These are phyloP conservation scores for Zelopaecilomyces penicillatus DNA, from an alignment of 2,329 filamentous ascomycete genomes.

Conservation along the genomic window DNA sequence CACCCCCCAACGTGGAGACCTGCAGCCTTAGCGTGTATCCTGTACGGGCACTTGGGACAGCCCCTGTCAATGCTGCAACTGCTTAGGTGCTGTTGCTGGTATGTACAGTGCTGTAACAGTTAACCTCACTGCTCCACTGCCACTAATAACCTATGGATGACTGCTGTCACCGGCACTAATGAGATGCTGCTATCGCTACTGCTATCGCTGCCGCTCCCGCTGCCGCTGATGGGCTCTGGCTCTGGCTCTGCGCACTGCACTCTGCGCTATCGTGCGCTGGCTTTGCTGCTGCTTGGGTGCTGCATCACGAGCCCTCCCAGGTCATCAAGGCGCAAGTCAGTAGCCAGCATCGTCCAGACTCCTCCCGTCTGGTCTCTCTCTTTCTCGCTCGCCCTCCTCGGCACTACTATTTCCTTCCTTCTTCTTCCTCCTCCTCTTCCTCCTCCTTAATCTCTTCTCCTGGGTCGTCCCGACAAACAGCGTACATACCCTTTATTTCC, in stretches of 20 bases:
- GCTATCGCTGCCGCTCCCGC: too few species aligned
- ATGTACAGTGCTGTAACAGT: too few species aligned
- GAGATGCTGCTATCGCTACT: background rate
- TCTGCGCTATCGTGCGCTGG: background rate
- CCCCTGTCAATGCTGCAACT: too few species aligned
- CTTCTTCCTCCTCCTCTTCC: background rate
- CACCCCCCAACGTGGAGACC: too few species aligned
- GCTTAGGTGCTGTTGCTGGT: too few species aligned
- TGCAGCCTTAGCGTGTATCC: too few species aligned
- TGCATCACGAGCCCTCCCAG: conserved; percentile 8
- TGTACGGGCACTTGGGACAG: too few species aligned
- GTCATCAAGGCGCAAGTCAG: conserved; percentile 7
- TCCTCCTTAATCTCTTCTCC: background rate
- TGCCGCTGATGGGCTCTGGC: conserved; percentile 4
- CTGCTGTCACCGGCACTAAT: background rate
- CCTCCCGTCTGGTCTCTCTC: background rate
- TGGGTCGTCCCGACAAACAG: too few species aligned
- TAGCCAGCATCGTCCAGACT: background rate
- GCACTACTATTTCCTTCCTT: too few species aligned
- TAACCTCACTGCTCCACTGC: too few species aligned
- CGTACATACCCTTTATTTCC: too few species aligned
- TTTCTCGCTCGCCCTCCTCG: background rate
- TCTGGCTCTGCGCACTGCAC: background rate
- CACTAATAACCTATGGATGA: too few species aligned
- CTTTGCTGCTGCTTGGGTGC: background rate